Base-by-base conservation (phyloP, 2,329 filamentous ascomycete species). In the Diaporthe vaccinii region DNA sequence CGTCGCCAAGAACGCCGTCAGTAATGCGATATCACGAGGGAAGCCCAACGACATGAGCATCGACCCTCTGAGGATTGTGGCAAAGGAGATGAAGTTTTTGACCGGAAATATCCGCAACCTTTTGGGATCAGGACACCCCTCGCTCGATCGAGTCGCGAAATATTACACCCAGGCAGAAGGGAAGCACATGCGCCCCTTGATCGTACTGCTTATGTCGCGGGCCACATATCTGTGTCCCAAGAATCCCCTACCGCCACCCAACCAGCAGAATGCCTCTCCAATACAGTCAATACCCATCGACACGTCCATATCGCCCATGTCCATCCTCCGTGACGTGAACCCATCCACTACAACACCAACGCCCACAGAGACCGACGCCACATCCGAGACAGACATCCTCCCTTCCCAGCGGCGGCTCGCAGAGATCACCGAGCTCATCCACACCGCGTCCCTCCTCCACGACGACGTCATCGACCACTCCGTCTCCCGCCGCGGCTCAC, bases 381-480 rank as follows among this genome's bases (percentile, higher is more conserved):
- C 82, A 79, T 79, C 84, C 69, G 88, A 89, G 73, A 85, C 90
- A 79, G 91, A 94, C 79, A 97, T 99, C 79, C 91, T 98, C 28
- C 96, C 97, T n/a, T 94, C 95, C 25, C 97, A 99, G 83, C 90
- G 96, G 78, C 93, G 97, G 36, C 89, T 99, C 51, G 97, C 97
- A 71, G 97, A 99, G 85, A 98, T 99, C 81, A 97, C 96, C 2
- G 97, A 99, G 85, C 89, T 99, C 73, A 98, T 99, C 78, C 97
- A 99, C 84, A 98, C 97, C 0, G 96, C 97, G 0, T 98, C 96
- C 2, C 90, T 99, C 25, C 91, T 99, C 20, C 97, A 99, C 85
- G 97, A 99, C 89, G 97, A 99, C 85, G 97, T 99, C 41, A 98
- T 99, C 82, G 97, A 99, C 83, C 94, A 96, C 83, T 97, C 96